Conservation (phyloP, 345 rosid species). For the Citrus trifoliata region DNA sequence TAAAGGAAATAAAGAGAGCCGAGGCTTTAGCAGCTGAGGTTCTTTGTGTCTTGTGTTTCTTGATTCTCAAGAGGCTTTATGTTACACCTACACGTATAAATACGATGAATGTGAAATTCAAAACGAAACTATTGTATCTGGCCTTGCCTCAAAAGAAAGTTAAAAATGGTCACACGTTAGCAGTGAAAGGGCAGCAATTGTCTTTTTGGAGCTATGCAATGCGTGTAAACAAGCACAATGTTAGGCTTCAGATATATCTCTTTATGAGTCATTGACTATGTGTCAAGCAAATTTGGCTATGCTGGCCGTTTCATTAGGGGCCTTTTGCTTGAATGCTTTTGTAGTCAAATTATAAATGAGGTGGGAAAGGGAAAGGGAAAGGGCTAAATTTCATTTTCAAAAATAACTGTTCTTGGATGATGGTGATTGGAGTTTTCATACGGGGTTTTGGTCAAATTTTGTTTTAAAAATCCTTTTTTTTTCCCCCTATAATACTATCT, state of each 20-base stretch:
- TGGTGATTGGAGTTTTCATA: constrained; percentile 16
- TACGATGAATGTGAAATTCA: constrained; percentile 16
- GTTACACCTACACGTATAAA: background rate
- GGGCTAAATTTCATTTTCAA: background rate
- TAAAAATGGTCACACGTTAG: background rate
- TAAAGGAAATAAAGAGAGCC: background rate
- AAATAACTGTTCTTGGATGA: constrained; percentile 10
- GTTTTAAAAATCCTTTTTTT: background rate
- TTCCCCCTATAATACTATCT: background rate
- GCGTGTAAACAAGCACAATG: background rate
- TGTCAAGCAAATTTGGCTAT: constrained; percentile 20
- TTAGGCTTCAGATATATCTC: background rate
- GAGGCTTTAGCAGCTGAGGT: constrained; percentile 19
- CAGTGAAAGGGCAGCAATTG: constrained; percentile 1
- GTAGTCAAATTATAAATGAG: constrained; percentile 5
- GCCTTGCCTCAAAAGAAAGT: constrained; percentile 26
- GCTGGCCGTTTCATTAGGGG: background rate
- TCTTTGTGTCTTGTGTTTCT: constrained; percentile 22
- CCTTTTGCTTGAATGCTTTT: background rate
- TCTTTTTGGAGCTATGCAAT: constrained; percentile 16
- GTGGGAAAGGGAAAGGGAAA: background rate
- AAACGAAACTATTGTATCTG: constrained; percentile 14
- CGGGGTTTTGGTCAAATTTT: constrained; percentile 3
- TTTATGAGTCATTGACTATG: constrained; percentile 31
- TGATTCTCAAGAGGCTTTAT: constrained; percentile 1